Conservation (phyloP, 108 stramenopile genomes). For the Licmophora abbreviata region DNA sequence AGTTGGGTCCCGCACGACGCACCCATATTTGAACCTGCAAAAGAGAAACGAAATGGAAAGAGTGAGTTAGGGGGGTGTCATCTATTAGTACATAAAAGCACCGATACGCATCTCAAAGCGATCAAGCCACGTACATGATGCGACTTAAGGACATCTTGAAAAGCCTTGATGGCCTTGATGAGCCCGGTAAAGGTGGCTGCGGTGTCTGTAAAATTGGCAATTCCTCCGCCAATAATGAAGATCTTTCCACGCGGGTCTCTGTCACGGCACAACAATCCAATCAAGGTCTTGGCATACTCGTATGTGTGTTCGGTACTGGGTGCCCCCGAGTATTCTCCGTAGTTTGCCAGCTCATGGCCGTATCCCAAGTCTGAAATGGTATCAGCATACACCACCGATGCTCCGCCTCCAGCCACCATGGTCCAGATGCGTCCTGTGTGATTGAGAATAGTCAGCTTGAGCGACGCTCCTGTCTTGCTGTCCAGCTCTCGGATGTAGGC, state of each 20-base stretch:
- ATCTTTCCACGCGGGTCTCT: slow-evolving; percentile 62
- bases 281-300: slow-evolving; percentile 87
- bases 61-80: neutral
- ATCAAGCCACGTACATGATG: slow-evolving; percentile 27
- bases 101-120: neutral
- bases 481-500: slow-evolving; percentile 79
- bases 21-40: slow-evolving; percentile 66
- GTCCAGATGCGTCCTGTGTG: slow-evolving; percentile 81
- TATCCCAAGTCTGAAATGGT: slow-evolving; percentile 87
- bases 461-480: slow-evolving; percentile 75
- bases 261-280: slow-evolving; percentile 70
- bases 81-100: neutral
- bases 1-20: slow-evolving; percentile 87
- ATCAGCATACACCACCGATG: slow-evolving; percentile 88
- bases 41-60: neutral
- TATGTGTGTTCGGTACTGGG: slow-evolving; percentile 82
- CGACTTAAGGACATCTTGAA: slow-evolving; percentile 53
- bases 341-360: slow-evolving; percentile 83
- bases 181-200: slow-evolving; percentile 92
- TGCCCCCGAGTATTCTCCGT: slow-evolving; percentile 90
- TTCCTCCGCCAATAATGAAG: slow-evolving; percentile 87
- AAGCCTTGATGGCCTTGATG: slow-evolving; percentile 68
- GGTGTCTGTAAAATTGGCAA: slow-evolving; percentile 92
- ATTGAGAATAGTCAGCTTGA: slow-evolving; percentile 92
- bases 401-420: slow-evolving; percentile 93